These are phyloP conservation scores for Prunus armeniaca DNA, from an alignment of 306 rosid species.

Conservation along the genomic window DNA sequence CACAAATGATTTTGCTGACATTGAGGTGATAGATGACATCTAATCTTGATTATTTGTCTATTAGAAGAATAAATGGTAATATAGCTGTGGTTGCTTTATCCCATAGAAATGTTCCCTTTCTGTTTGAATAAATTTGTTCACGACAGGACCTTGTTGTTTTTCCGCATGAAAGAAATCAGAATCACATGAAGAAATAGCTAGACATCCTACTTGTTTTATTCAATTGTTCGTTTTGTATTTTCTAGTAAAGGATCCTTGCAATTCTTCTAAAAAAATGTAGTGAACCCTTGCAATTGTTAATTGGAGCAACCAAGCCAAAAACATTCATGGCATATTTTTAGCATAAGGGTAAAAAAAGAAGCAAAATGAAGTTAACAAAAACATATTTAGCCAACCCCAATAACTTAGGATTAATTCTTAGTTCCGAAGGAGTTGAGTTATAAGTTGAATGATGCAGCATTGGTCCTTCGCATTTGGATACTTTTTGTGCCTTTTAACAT, in stretches of 20 bases:
- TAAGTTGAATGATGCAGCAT: neutral
- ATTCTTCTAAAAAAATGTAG: too few relatives aligned
- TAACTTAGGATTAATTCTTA: neutral
- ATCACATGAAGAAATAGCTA: neutral
- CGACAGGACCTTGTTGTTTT: neutral
- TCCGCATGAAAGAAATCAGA: neutral
- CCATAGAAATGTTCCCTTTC: neutral
- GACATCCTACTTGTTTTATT: neutral
- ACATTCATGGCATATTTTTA: neutral
- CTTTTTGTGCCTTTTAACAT: neutral
- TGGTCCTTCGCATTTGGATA: neutral
- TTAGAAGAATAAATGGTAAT: conserved; percentile 4
- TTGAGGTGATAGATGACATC: conserved; percentile 54
- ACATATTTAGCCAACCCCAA: neutral
- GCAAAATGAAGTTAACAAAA: neutral
- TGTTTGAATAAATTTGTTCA: neutral
- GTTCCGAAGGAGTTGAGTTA: neutral
- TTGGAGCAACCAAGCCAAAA: neutral
- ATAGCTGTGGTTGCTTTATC: neutral
- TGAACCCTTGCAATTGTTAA: neutral
- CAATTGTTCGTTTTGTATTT: neutral
- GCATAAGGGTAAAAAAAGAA: neutral
- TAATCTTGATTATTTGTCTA: conserved; percentile 21
- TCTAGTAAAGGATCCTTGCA: too few relatives aligned
- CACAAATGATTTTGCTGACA: conserved; percentile 74